Evolutionary conservation across 768 basidiomycete species (phyloP).

Genomic region (Pilatotrama ljubarskyi): DNA sequence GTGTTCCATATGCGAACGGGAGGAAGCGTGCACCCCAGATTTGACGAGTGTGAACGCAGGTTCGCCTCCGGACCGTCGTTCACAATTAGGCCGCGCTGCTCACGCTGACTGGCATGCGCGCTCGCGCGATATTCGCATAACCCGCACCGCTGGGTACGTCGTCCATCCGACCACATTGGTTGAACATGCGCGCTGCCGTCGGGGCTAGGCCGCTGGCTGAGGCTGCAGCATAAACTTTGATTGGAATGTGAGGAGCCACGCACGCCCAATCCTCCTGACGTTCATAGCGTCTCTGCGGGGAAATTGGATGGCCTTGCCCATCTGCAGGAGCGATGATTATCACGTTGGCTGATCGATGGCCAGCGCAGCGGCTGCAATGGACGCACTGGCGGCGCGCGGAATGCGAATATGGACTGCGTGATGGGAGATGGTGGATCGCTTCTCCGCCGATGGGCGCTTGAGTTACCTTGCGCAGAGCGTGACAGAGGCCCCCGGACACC

Average conservation of each 20-base stretch:
- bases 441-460: conserved; percentile 26
- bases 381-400: conserved; percentile 10
- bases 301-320: background rate
- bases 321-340: conserved; percentile 14
- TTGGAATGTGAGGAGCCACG: conserved; percentile 6
- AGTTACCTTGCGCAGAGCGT: background rate
- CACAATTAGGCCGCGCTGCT: conserved; percentile 3
- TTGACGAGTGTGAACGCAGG: conserved; percentile 18
- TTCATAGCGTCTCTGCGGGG: background rate
- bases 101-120: background rate
- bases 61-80: conserved; percentile 1
- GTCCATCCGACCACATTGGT: background rate
- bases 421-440: conserved; percentile 13
- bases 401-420: conserved; percentile 5
- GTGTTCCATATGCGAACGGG: background rate
- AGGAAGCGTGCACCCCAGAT: conserved; percentile 11
- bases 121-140: conserved; percentile 14
- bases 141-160: background rate
- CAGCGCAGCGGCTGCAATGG: conserved; percentile 10
- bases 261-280: background rate
- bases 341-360: conserved; percentile 18
- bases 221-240: conserved; percentile 10
- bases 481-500: conserved; percentile 24
- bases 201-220: background rate
- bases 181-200: background rate